Base-by-base conservation (phyloP, 352 stramenopile species). In the Phytophthora vignae region DNA sequence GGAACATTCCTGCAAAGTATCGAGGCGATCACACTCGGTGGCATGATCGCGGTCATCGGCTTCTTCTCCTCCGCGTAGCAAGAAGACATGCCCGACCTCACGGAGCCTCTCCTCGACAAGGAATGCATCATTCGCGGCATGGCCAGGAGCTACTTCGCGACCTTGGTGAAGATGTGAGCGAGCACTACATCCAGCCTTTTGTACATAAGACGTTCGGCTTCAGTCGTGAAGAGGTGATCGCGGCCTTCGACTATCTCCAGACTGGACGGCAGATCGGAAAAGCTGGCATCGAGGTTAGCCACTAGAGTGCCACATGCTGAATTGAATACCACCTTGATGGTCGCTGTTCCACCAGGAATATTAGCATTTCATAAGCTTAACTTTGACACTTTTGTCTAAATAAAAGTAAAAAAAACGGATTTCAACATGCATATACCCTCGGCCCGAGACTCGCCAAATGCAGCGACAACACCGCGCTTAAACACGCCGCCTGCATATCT, bases 201-300 rank as follows among this genome's bases (percentile, higher is more conserved):
- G 44, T 64, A n/a, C 44, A 65, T n/a, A 65, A 65, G 46, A 65
- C 58, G 11, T 52, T 57, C 15, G 59, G 46, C 59, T 67, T 59
- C 33, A 54, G 49, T 21, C 60, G 31, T 31, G 48, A 55, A 9
- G 19, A 55, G 36, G 22, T 55, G 22, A 9, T 55, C 3, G 21
- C 15, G 12, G 49, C 49, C 3, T 63, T 60, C 22, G 33, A 67
- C 38, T 59, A 60, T 22, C 60, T 67, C 19, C 59, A 57, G 8
- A 21, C 59, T 33, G 59, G 29, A 11, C 46, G 48, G 1, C 48
- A 66, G 12, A 58, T 66, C 29, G 31, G 21, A 66, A 66, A 40
- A 22, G 31, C 58, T 57, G 59, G 46, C 7, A 66, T 66, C 48
- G 59, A 66, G 48, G 33, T 58, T 21, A 52, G 22, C 42, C 46